Conservation (phyloP, 352 stramenopile species). For the Pythium brassicae region DNA sequence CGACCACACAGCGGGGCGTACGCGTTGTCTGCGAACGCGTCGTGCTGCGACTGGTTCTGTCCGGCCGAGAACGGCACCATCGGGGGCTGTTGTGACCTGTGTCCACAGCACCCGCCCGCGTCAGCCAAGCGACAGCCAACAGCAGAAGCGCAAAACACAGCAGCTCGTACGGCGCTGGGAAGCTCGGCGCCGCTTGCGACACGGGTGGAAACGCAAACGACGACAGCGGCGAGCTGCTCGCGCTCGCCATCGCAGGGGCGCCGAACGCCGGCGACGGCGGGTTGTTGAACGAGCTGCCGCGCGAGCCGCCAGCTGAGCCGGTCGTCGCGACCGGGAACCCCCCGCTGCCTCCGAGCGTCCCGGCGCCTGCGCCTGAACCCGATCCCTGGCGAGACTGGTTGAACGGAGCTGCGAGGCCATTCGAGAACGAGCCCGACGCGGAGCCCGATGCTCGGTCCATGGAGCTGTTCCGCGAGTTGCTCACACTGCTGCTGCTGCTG, state of each 20-base stretch:
- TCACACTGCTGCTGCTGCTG: conserved; percentile 16
- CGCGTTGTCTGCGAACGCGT: conserved; percentile 38
- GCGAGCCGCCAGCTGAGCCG: conserved; percentile 16
- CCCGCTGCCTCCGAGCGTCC: conserved; percentile 12
- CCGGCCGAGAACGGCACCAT: conserved; percentile 37
- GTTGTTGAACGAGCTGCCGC: conserved; percentile 36
- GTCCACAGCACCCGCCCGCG: too few species aligned
- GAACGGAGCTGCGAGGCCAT: conserved; percentile 2
- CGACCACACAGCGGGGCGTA: too few species aligned
- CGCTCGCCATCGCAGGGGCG: conserved; percentile 1
- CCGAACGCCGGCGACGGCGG: conserved; percentile 20
- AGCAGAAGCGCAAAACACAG: not conserved
- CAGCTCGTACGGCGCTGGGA: conserved; percentile 7
- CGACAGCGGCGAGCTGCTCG: conserved; percentile 7
- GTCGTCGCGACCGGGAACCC: conserved; percentile 7
- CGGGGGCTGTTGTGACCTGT: conserved; percentile 19
- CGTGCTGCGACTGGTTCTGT: conserved; percentile 24
- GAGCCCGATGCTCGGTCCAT: conserved; percentile 20
- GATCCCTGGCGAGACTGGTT: conserved; percentile 6
- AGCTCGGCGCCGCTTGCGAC: conserved; percentile 1
- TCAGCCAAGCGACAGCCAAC: too few species aligned
- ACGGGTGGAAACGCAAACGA: conserved; percentile 10
- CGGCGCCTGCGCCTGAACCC: conserved; percentile 1
- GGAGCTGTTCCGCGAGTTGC: conserved; percentile 26
- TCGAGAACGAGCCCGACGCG: conserved; percentile 9